These are phyloP conservation scores for Debaryomyces prosopidis DNA, from an alignment of 805 yeast species.

Conservation along the genomic window DNA sequence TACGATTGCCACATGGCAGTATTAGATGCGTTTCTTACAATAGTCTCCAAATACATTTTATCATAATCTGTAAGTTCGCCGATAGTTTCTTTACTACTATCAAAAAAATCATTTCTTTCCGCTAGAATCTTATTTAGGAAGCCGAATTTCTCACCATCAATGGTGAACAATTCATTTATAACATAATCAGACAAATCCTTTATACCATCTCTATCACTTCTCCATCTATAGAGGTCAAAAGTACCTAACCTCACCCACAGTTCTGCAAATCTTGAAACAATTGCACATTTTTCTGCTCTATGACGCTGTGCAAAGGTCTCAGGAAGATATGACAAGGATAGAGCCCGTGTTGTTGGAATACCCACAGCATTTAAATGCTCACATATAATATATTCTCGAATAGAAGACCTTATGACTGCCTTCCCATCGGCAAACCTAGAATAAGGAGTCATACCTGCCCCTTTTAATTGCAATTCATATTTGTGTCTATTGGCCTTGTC, in stretches of 20 bases:
- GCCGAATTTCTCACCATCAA: conserved; percentile 26
- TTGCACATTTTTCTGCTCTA: conserved; percentile 76
- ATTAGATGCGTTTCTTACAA: conserved; percentile 70
- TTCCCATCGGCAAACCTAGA: conserved; percentile 97
- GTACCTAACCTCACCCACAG: conserved; percentile 88
- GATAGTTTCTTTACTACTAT: conserved; percentile 17
- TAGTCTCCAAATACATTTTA: conserved; percentile 67
- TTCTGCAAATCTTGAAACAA: conserved; percentile 80
- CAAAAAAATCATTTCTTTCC: conserved; percentile 20
- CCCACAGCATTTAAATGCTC: conserved; percentile 81
- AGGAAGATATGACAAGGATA: conserved; percentile 72
- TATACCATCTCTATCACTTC: conserved; percentile 67
- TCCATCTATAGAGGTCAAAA: conserved; percentile 77
- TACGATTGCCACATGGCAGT: conserved; percentile 88
- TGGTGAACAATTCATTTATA: conserved; percentile 60
- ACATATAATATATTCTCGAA: conserved; percentile 83
- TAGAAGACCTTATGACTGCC: conserved; percentile 84
- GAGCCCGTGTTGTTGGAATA: conserved; percentile 83
- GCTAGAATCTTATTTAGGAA: conserved; percentile 23
- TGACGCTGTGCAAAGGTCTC: conserved; percentile 73
- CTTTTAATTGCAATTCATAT: conserved; percentile 82
- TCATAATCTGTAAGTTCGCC: conserved; percentile 61
- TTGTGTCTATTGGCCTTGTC: conserved; percentile 31
- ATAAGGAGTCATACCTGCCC: conserved; percentile 89
- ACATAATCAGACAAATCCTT: conserved; percentile 69